Evolutionary conservation across 495 filamentous ascomycete species (phyloP), one percentile per base, ranked within the genome.

Genomic region (Darksidea phi): DNA sequence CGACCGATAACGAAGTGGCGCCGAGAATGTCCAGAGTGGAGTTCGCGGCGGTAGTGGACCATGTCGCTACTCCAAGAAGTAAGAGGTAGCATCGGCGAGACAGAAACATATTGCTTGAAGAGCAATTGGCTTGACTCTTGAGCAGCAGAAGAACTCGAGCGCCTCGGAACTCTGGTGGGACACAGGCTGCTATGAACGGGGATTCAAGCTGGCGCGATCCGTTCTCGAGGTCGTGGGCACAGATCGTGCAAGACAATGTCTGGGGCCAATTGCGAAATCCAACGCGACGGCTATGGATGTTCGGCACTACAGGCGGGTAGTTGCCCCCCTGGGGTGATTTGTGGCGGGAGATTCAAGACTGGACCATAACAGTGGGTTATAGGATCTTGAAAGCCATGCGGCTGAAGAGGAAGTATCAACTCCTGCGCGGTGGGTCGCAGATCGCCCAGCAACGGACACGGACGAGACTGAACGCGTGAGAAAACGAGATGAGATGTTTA

Each of bases 1-100:
- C 47, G 32, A 23, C 46, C 20, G 48, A 48, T 37, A 65, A 42
- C 12, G 57, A 65, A 26, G 58, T 43, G 15, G 66, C 61, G 26
- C 65, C 66, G 25, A 68, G 36, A 34, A 68, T 59, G 32, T 52
- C 38, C 23, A 65, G 48, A 18, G 65, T 54, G 18, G 66, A 46
- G 58, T 60, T 34, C 11, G 48, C 48, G n/a, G 61, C 57, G 15
- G 61, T 65, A 25, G 61, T 58, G 18, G 36, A 59, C 26, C 56
- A 64, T 8, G 61, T 36, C 12, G 65, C 52, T 4, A 61, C 61
- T 12, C 61, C 66, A 15, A 67, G 43, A 11, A 67, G 34, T 26
- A 54, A 67, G 38, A 64, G 36, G 36, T 54, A 67, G 25, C 48
- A 36, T 25, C 54, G 45, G 28, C 59, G 59, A 63, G 64, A 59